These are phyloP conservation scores for Eucalyptus grandis DNA, from an alignment of 345 rosid species.

Conservation along the genomic window DNA sequence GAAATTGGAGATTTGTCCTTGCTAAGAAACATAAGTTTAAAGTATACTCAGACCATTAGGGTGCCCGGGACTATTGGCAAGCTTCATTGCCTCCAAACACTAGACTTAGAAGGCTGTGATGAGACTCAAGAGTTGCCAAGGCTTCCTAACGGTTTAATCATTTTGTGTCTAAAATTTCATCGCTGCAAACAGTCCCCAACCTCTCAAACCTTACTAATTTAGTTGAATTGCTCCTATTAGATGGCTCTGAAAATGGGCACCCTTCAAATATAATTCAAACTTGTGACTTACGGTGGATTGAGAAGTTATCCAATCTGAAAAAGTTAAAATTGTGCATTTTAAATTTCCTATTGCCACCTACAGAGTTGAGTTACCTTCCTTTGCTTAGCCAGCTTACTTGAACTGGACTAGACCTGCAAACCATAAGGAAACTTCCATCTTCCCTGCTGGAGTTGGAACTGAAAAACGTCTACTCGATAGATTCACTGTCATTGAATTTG, in stretches of 20 bases:
- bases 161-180: neutral
- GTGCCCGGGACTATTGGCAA: neutral
- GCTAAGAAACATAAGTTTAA: neutral
- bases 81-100: neutral
- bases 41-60: neutral
- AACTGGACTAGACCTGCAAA: too few relatives aligned
- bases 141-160: neutral
- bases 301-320: too few relatives aligned
- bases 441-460: too few relatives aligned
- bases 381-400: too few relatives aligned
- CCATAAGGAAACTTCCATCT: too few relatives aligned
- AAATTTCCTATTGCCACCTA: too few relatives aligned
- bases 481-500: accelerated
- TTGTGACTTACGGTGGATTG: neutral
- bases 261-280: neutral
- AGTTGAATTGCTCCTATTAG: neutral
- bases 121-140: neutral
- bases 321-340: too few relatives aligned
- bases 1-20: neutral
- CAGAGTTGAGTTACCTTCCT: too few relatives aligned
- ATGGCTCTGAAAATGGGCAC: neutral
- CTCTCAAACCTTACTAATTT: neutral
- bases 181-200: neutral
- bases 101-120: neutral
- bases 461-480: accelerated